Evolutionary conservation across 148 eudicot genomes (phyloP).

Genomic region (Fagopyrum esculentum): DNA sequence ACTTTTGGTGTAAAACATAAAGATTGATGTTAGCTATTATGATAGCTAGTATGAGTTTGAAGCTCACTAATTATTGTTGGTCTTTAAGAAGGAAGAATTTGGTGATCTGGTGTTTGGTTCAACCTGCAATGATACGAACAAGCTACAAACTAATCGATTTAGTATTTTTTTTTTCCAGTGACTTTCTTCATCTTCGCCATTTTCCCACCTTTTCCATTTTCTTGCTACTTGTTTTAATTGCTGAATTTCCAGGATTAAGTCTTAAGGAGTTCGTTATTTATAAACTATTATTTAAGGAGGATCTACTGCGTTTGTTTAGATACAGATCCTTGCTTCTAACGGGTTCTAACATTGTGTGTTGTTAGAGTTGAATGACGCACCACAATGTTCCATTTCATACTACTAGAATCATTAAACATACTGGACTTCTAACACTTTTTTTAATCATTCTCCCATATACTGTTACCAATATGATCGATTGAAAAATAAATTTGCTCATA

Average conservation of each 20-base stretch:
- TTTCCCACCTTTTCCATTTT: too few relatives aligned
- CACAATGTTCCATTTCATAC: not conserved
- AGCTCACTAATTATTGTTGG: not conserved
- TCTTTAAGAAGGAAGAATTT: not conserved
- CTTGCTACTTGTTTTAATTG: too few relatives aligned
- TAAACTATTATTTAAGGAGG: too few relatives aligned
- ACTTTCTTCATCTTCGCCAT: too few relatives aligned
- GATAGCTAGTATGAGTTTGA: not conserved
- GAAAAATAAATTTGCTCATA: conserved; percentile 1
- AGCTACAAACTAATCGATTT: too few relatives aligned
- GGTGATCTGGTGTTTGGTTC: not conserved
- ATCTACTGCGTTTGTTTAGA: too few relatives aligned
- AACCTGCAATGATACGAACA: not conserved
- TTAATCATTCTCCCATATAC: not conserved
- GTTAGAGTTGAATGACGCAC: conserved; percentile 2
- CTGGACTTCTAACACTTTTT: not conserved
- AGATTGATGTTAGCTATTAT: not conserved
- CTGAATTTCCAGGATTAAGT: too few relatives aligned
- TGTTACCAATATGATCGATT: not conserved
- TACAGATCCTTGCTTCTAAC: too few relatives aligned
- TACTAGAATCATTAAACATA: not conserved
- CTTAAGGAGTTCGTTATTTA: too few relatives aligned
- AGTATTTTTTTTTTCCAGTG: too few relatives aligned
- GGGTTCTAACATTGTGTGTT: not conserved
- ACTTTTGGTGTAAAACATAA: not conserved